Evolutionary conservation across 257 asterid genomes (phyloP).

Genomic region (Echites panduratus): DNA sequence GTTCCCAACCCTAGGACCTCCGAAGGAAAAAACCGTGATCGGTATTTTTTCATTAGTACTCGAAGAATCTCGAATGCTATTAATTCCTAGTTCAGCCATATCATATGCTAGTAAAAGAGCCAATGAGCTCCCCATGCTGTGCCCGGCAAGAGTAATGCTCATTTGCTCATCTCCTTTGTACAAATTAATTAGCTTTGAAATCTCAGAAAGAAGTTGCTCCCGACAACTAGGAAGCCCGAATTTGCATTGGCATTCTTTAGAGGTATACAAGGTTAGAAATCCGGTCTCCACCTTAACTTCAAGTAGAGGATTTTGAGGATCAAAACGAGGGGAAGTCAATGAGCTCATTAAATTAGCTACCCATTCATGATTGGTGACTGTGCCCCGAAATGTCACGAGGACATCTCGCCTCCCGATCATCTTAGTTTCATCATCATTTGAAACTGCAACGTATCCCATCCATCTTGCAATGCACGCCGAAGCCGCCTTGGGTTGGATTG

Average conservation of each 20-base stretch:
- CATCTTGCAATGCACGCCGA: slow-evolving; percentile 28
- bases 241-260: slow-evolving; percentile 25
- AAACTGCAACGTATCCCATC: slow-evolving; percentile 56
- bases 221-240: slow-evolving; percentile 62
- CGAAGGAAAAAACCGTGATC: slow-evolving; percentile 57
- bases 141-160: slow-evolving; percentile 57
- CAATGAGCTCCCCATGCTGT: slow-evolving; percentile 74
- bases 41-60: slow-evolving; percentile 20
- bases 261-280: slow-evolving; percentile 52
- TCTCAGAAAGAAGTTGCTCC: slow-evolving; percentile 55
- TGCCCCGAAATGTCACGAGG: slow-evolving; percentile 53
- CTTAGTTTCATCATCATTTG: slow-evolving; percentile 27
- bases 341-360: slow-evolving; percentile 58
- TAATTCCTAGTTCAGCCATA: slow-evolving; percentile 52
- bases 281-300: slow-evolving; percentile 60
- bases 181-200: slow-evolving; percentile 37
- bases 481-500: no score
- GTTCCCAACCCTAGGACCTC: slow-evolving; percentile 74
- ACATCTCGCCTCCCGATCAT: slow-evolving; percentile 52
- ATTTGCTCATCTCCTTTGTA: slow-evolving; percentile 35
- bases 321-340: slow-evolving; percentile 43
- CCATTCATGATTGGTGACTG: slow-evolving; percentile 54
- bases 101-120: slow-evolving; percentile 49
- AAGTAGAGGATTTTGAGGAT: slow-evolving; percentile 41
- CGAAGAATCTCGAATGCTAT: slow-evolving; percentile 2